These are phyloP conservation scores for Volvox africanus DNA, from an alignment of 139 green algal species.

Conservation along the genomic window DNA sequence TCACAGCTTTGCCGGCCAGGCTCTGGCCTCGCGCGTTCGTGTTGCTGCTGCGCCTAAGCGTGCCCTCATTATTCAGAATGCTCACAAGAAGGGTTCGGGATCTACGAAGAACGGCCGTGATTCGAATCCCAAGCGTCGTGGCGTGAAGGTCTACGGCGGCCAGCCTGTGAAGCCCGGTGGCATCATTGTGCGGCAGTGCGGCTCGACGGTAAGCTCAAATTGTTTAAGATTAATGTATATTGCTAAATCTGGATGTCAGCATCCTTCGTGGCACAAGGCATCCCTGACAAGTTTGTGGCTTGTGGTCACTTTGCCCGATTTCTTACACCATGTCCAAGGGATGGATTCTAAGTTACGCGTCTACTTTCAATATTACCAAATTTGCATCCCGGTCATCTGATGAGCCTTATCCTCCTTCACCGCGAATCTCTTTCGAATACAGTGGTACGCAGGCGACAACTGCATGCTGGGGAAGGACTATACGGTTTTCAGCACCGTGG, in stretches of 20 bases:
- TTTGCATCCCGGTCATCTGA: neutral
- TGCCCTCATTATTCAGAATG: constrained; percentile 61
- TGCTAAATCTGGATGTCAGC: too few species aligned
- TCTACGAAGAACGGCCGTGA: constrained; percentile 99
- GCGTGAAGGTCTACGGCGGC: constrained; percentile 97
- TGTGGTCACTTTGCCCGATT: neutral
- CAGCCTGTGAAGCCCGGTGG: constrained; percentile 93
- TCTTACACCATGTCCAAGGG: too few species aligned
- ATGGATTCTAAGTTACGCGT: neutral
- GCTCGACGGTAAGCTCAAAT: constrained; percentile 78
- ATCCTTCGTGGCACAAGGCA: too few species aligned
- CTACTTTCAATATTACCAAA: neutral
- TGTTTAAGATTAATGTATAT: neutral
- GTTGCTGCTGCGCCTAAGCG: constrained; percentile 39
- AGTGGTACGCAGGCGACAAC: constrained; percentile 92
- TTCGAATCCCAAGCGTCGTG: constrained; percentile 89
- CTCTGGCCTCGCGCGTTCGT: constrained; percentile 30
- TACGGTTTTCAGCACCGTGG: constrained; percentile 91
- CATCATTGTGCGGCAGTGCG: constrained; percentile 97
- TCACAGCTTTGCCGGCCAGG: constrained; percentile 23
- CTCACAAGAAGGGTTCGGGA: constrained; percentile 83
- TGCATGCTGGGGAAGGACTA: constrained; percentile 92
- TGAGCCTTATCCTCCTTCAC: neutral
- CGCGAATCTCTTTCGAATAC: neutral
- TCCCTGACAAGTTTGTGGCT: neutral